Base-by-base conservation (phyloP, 352 stramenopile species). In the Phytophthora pistaciae region DNA sequence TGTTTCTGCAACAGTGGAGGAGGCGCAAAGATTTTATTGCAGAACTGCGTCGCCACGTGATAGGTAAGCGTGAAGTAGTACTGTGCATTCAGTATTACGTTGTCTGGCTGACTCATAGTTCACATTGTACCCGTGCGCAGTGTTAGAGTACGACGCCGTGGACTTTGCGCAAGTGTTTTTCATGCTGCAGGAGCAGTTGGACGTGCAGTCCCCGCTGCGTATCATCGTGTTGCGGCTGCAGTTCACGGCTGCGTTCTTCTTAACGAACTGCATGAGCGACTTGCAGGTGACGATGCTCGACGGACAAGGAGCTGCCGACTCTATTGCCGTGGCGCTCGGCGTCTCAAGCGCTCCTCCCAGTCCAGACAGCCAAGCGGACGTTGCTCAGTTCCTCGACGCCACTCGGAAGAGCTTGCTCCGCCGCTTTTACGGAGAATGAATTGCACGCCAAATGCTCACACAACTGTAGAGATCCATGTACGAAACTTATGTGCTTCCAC, bases 141-240 rank as follows among this genome's bases (percentile, higher is more conserved):
- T 88, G 38, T 69, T 86, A 29, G 80, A 88, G 33, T 88, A 83
- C 64, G 80, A 88, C 33, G 52, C 78, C 5, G 64, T 86, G 42
- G 80, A 85, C 20, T 88, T 85, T 53, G 79, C 75, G n/a, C 73
- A 77, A 5, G 71, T 77, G 21, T 74, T 83, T 72, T 86, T 88
- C 66, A 79, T 86, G 70, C 44, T 85, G 5, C 80, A 88, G 54
- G 80, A 88, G 60, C 80, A 88, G 54, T 66, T 68, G 27, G 66
- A 83, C 36, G 56, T 54, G 40, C 49, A 64, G 40, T 68, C 75
- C 9, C 65, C 78, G 21, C 68, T 88, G 46, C 75, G 68, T 20
- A 84, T 88, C 18, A 52, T 84, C 54, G 54, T 88, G 18, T 67
- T 88, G 14, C 65, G 31, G 18, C 57, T 88, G 21, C 55, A 68